Base-by-base conservation (phyloP, 352 stramenopile genomes). In the Phytophthora aleatoria region DNA sequence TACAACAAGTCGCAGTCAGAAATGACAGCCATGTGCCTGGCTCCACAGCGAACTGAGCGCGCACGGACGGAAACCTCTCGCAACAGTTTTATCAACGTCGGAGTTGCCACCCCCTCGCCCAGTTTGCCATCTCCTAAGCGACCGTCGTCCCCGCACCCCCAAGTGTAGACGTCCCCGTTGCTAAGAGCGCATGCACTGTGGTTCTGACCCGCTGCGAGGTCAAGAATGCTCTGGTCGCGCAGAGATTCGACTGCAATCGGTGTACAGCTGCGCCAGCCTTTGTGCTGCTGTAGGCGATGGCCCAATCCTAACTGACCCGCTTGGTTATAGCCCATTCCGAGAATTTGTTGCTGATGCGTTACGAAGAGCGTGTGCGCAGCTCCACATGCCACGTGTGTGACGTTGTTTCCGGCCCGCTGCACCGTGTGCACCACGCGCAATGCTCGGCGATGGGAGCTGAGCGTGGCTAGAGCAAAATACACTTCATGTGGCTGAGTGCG, bases 261-360 rank as follows among this genome's bases (percentile, higher is more conserved):
- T 1, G 74, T 77, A 44, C 81, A 90, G 44, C 85, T 94, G 8
- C 85, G 81, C 85, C 83, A 92, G 26, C 83, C 68, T 30, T 86
- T 79, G 61, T 73, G 50, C 38, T 87, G 71, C 60, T 90, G 79
- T 15, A 91, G 57, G 1, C 77, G 73, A 59, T 94, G 85, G 3
- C 83, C 81, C 36, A 92, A 48, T 0, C 85, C 85, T 3, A 94
- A 68, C 44, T 94, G 85, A 0, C 85, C 85, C 0, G 83, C 85
- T 57, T 94, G 83, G 58, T 94, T 94, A 69, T 91, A 89, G 1
- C 85, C 85, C 81, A 94, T 91, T 5, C 77, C 69, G 5, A 90
- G 61, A n/a, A 94, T 69, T 42, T 87, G 82, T 50, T 92, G 83
- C 54, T 90, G 80, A 42, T 92, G 76, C n/a, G 78, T 90, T 24